A percentile compares a stretch with the other conserved stretches of the same genome.
phyloP scores from a whole-genome alignment of 2,329 filamentous ascomycete species.

The Orbilia javanica region DNA sequence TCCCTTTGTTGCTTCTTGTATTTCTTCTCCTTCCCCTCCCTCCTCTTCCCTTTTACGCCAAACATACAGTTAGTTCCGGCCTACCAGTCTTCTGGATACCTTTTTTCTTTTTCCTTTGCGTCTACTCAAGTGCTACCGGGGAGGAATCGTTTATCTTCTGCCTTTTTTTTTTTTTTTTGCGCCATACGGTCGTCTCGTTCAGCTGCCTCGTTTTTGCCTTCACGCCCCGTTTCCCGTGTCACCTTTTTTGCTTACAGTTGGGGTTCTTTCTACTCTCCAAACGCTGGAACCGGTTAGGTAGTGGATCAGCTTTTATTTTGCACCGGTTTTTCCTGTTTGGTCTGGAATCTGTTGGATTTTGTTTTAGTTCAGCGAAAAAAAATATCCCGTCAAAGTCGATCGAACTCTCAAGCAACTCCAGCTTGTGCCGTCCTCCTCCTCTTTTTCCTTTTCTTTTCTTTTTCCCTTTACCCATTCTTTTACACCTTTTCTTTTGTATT shows the following conservation, averaged over 20 bases:
- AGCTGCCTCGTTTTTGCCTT: conserved; percentile 20
- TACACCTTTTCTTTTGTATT: conserved; percentile 24
- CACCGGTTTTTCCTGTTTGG: conserved; percentile 25
- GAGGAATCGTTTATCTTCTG: conserved; percentile 33
- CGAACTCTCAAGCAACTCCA: background rate
- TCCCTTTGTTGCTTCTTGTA: conserved; percentile 41
- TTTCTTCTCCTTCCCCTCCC: too few relatives aligned
- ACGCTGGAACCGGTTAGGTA: conserved; percentile 49
- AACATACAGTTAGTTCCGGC: conserved; percentile 11
- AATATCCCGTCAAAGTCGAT: conserved; percentile 1
- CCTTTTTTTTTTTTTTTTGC: conserved; percentile 30
- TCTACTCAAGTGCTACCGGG: conserved; percentile 43
- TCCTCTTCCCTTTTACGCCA: conserved; percentile 6
- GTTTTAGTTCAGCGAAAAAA: conserved; percentile 22
- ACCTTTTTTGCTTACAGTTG: conserved; percentile 10
- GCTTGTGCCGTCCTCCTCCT: background rate
- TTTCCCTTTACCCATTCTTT: conserved; percentile 18
- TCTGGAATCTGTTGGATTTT: conserved; percentile 31
- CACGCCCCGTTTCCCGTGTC: conserved; percentile 25
- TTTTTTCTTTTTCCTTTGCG: conserved; percentile 18
- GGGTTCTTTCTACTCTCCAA: conserved; percentile 33
- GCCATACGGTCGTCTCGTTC: conserved; percentile 39
- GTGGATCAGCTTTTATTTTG: conserved; percentile 39
- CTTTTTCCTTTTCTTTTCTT: conserved; percentile 9
- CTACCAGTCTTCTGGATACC: conserved; percentile 10